phyloP scores from a whole-genome alignment of 2,329 filamentous ascomycete genomes.

The Fusarium bactridioides region DNA sequence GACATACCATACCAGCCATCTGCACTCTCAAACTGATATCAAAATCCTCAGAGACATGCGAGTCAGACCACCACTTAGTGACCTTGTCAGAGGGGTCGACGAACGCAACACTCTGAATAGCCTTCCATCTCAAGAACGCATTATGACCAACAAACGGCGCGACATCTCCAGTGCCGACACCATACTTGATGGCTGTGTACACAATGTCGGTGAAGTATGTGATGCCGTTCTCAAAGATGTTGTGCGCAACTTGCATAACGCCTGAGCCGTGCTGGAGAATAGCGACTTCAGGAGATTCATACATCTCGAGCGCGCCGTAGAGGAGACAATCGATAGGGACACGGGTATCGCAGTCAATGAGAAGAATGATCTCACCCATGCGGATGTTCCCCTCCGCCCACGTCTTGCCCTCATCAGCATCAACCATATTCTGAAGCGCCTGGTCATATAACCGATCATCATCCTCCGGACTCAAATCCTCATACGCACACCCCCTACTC shows the following conservation, averaged over 20 bases:
- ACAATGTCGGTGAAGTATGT: constrained; percentile 83
- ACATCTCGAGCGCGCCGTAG: constrained; percentile 76
- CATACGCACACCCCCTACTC: constrained; percentile 38
- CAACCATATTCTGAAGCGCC: constrained; percentile 55
- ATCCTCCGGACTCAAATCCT: constrained; percentile 56
- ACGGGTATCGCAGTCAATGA: constrained; percentile 74
- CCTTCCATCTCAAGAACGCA: constrained; percentile 73
- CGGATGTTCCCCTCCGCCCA: constrained; percentile 66
- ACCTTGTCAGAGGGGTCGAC: constrained; percentile 53
- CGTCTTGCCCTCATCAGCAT: constrained; percentile 59
- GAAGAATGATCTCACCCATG: constrained; percentile 65
- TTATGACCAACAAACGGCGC: constrained; percentile 83
- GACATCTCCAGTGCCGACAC: constrained; percentile 74
- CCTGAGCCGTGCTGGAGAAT: constrained; percentile 77
- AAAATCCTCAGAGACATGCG: constrained; percentile 80
- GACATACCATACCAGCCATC: constrained; percentile 71
- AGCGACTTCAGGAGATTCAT: constrained; percentile 71
- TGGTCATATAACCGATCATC: constrained; percentile 54
- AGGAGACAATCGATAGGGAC: constrained; percentile 70
- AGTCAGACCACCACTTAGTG: constrained; percentile 78
- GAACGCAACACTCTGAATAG: constrained; percentile 38
- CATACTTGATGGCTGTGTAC: constrained; percentile 76
- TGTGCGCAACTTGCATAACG: constrained; percentile 78
- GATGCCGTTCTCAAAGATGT: constrained; percentile 76
- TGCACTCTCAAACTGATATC: constrained; percentile 78